A percentile compares a stretch with the other conserved stretches of the same genome.
phyloP scores from a whole-genome alignment of 2,329 filamentous ascomycete genomes.

The Aspergillus alliaceus region DNA sequence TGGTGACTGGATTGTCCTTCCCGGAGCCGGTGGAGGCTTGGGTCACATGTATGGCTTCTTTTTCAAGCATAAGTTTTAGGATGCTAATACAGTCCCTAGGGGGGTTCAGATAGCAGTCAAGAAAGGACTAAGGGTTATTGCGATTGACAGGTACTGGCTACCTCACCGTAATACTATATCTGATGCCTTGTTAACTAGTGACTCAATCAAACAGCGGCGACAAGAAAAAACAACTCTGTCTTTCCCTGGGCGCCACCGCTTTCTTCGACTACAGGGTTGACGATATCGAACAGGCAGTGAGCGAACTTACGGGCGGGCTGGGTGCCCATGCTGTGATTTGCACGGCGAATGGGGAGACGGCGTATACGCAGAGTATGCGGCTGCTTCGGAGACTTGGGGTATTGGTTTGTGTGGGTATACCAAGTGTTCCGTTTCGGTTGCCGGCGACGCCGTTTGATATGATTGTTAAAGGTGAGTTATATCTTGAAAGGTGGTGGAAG shows the following conservation, averaged over 20 bases:
- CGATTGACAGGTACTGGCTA: slow-evolving; percentile 34
- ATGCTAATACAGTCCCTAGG: slow-evolving; percentile 18
- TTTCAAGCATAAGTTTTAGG: not conserved
- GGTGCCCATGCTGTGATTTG: slow-evolving; percentile 50
- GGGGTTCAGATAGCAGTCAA: slow-evolving; percentile 39
- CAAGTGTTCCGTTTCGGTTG: slow-evolving; percentile 43
- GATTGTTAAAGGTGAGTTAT: slow-evolving; percentile 44
- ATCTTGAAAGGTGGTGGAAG: no score
- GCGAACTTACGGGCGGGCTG: slow-evolving; percentile 40
- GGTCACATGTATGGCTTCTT: slow-evolving; percentile 36
- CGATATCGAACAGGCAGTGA: slow-evolving; percentile 41
- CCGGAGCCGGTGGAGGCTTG: slow-evolving; percentile 39
- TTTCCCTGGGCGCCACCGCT: slow-evolving; percentile 31
- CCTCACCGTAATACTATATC: not conserved
- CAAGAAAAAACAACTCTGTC: slow-evolving; percentile 34
- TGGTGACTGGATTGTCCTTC: slow-evolving; percentile 37
- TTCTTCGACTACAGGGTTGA: slow-evolving; percentile 38
- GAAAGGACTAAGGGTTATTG: slow-evolving; percentile 38
- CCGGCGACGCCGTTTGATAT: slow-evolving; percentile 50
- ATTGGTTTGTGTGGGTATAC: slow-evolving; percentile 50
- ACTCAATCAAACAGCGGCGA: slow-evolving; percentile 30
- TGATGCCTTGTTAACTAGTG: no score
- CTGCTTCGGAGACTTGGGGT: slow-evolving; percentile 49
- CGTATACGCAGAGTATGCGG: slow-evolving; percentile 46
- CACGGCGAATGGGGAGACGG: slow-evolving; percentile 46